Percentiles rank a stretch among this genome's conserved stretches.
These are phyloP conservation scores for Cladophialophora bantiana DNA, from an alignment of 2,329 filamentous ascomycete species.

Conservation along the genomic window DNA sequence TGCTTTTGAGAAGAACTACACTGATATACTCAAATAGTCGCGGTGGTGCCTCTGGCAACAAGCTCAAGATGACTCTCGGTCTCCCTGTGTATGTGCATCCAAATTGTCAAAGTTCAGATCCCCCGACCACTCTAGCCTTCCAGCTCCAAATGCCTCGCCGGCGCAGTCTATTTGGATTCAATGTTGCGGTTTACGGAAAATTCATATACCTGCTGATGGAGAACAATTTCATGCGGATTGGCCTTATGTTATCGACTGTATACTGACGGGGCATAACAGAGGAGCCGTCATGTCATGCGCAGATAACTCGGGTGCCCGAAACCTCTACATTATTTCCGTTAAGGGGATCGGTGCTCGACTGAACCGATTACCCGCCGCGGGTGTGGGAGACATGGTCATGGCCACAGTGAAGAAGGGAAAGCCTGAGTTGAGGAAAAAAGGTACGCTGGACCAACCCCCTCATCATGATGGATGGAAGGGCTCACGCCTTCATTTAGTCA, in stretches of 20 bases:
- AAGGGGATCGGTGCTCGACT: constrained; percentile 97
- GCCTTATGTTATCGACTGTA: neutral
- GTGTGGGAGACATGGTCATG: constrained; percentile 99
- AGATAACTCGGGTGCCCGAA: constrained; percentile 98
- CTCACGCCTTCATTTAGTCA: constrained; percentile 62
- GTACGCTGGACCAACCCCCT: constrained; percentile 25
- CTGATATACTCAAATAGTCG: constrained; percentile 53
- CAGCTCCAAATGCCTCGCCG: constrained; percentile 10
- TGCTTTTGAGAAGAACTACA: neutral
- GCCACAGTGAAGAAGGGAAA: constrained; percentile 99
- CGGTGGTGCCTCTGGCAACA: constrained; percentile 96
- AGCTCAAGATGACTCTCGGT: constrained; percentile 99
- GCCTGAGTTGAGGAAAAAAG: constrained; percentile 99
- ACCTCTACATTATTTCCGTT: constrained; percentile 99
- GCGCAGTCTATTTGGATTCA: neutral
- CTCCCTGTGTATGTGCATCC: constrained; percentile 88
- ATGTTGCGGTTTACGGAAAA: neutral
- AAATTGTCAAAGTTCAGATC: constrained; percentile 20
- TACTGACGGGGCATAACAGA: constrained; percentile 59
- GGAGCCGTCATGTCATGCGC: constrained; percentile 99
- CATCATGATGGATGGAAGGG: neutral
- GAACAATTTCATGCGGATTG: neutral
- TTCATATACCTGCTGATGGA: neutral
- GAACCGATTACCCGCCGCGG: constrained; percentile 94
- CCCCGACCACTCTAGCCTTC: neutral